Base-by-base conservation (phyloP, 1,284 basidiomycete species). In the Malassezia nana region DNA sequence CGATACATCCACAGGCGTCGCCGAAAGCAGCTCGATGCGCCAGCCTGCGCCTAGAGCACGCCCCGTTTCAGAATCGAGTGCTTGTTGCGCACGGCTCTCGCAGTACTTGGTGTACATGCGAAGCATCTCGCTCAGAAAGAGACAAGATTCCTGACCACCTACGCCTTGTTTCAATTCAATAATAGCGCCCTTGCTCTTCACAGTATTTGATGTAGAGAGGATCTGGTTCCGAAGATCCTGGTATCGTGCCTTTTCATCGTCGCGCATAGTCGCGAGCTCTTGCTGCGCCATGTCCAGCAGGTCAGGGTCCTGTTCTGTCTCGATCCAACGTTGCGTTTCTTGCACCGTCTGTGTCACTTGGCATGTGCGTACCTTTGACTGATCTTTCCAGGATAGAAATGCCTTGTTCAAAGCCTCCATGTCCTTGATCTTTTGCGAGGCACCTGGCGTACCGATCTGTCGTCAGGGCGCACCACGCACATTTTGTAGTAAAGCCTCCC, bases 121-220 rank as follows among this genome's bases (percentile, higher is more conserved):
- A 32, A 87, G 74, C 38, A 98, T 75, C 49, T 92, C 85, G 1
- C 78, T 80, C 0, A 86, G 79, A 67, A 96, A 98, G 0, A 95
- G 78, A 5, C 82, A 82, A 0, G 90, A 81, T 75, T 98, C 92
- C 4, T 84, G 83, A 0, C 92, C 92, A 0, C 92, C 94, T 0
- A 92, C 89, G 2, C 90, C 94, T 0, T 89, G 83, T 65, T 92
- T 91, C 29, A 98, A 77, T 63, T 96, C 92, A 52, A 98, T 77
- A 50, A 96, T 78, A 0, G 87, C 86, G 3, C 86, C 85, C 16
- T 30, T 28, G 40, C 26, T 88, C 77, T 1, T 80, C 72, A 0
- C 79, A 75, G 0, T 86, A 85, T 6, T 79, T 66, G 0, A 85
- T 84, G 0, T 68, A 52, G 87, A 87, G 0, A 89, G 78, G 50